Conservation (phyloP, 1,284 basidiomycete genomes). For the Fomitiporia mediterranea region DNA sequence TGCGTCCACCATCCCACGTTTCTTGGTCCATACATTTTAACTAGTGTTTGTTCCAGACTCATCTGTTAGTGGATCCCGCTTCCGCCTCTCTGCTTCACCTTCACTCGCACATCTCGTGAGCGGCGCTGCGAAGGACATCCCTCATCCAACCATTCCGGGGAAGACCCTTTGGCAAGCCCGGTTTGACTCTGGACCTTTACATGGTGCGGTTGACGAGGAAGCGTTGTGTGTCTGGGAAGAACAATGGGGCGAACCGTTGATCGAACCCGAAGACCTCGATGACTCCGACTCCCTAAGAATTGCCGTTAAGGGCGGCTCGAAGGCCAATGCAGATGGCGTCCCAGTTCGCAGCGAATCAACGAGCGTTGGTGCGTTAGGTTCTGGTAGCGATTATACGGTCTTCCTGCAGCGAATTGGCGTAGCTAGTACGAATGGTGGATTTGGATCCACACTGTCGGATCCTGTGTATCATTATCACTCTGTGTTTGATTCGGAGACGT, state of each 20-base stretch:
- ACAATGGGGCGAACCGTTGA: constrained; percentile 9
- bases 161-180: constrained; percentile 65
- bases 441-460: constrained; percentile 43
- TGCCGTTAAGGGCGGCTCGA: constrained; percentile 26
- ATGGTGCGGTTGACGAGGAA: constrained; percentile 25
- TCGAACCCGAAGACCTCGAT: constrained; percentile 20
- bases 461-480: constrained; percentile 76
- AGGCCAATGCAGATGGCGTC: constrained; percentile 22
- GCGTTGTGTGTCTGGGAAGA: constrained; percentile 11
- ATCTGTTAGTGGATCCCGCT: constrained; percentile 67
- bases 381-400: constrained; percentile 66
- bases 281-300: constrained; percentile 29
- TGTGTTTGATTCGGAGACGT: constrained; percentile 69
- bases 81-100: constrained; percentile 57
- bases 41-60: constrained; percentile 38
- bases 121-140: constrained; percentile 59
- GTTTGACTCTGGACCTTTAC: constrained; percentile 49
- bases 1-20: constrained; percentile 28
- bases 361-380: constrained; percentile 39
- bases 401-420: constrained; percentile 42
- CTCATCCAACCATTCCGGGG: constrained; percentile 48
- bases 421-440: constrained; percentile 51
- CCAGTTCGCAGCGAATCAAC: constrained; percentile 20
- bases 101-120: constrained; percentile 77
- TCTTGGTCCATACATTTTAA: constrained; percentile 4